Evolutionary conservation across 2,329 filamentous ascomycete genomes (phyloP), one percentile per base, ranked within the genome.

Genomic region (Cladosporium sphaerospermum): DNA sequence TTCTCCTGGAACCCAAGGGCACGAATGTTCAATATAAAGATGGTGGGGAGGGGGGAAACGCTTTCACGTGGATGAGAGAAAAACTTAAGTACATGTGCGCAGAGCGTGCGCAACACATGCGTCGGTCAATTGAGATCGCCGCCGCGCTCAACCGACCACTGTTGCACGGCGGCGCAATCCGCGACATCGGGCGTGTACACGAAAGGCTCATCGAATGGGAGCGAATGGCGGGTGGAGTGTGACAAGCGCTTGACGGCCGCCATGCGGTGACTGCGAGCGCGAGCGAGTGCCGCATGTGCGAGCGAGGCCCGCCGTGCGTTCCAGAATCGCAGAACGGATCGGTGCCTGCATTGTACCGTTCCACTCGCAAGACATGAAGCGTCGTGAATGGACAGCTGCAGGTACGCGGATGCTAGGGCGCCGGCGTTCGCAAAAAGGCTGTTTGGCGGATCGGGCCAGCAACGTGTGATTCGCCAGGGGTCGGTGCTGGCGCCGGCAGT

Each of bases 101-200:
- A 34, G 18, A 7, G 7, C 23, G 23, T 28, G 23, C 34, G 34
- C 34, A 18, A 36, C 16, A 36, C 10, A 16, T 19, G 37, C 46
- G 37, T n/a, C 46, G 23, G 42, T 39, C 36, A 14, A 39, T 39
- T 39, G 36, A 39, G 40, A 36, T 31, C 19, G 19, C 31, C 16
- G 11, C 10, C 31, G 16, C 28, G 44, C 18, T 39, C 48, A 51
- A 51, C 48, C 40, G 36, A 51, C 48, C 48, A 44, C 11, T 37
- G 10, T 51, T 32, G 48, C 48, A 51, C 48, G 48, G 48, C 48
- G 48, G 48, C 48, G 48, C 48, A 44, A 51, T 37, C 31, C 40
- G 48, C 42, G 48, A 51, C 48, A 51, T 51, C 48, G 48, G 9
- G 16, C 23, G 23, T 40, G 44, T 51, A 40, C 48, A 51, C 14